Evolutionary conservation across 768 basidiomycete species (phyloP).

Genomic region (Mycena rebaudengoi): DNA sequence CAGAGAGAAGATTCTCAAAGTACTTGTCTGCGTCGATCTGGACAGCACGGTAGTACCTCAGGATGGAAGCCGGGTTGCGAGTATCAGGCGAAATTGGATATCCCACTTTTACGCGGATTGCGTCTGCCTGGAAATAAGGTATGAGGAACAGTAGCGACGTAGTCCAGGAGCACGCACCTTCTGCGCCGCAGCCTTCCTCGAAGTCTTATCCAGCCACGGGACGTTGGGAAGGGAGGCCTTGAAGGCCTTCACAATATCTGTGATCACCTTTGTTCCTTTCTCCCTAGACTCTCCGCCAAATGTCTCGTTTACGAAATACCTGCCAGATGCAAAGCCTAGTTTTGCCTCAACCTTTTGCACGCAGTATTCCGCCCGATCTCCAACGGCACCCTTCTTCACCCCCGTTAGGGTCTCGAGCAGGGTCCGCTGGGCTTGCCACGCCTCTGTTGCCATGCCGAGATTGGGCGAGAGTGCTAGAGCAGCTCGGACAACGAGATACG

Average conservation of each 20-base stretch:
- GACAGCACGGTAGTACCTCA: constrained; percentile 76
- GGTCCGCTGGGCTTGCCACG: constrained; percentile 78
- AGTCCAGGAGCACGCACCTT: constrained; percentile 60
- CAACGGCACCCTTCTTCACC: constrained; percentile 85
- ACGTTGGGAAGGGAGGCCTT: constrained; percentile 76
- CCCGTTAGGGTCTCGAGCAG: constrained; percentile 81
- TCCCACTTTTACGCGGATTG: constrained; percentile 91
- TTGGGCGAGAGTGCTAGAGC: constrained; percentile 73
- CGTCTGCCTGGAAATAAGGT: constrained; percentile 64
- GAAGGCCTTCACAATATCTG: constrained; percentile 85
- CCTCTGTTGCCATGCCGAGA: constrained; percentile 77
- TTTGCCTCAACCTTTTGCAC: constrained; percentile 72
- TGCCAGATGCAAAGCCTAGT: constrained; percentile 90
- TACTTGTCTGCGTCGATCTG: constrained; percentile 74
- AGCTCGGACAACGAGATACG: constrained; percentile 85
- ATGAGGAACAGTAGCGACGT: not conserved
- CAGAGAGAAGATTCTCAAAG: constrained; percentile 84
- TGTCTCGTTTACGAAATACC: constrained; percentile 87
- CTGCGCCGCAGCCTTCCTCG: constrained; percentile 81
- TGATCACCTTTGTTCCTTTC: constrained; percentile 86
- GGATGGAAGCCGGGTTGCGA: constrained; percentile 69
- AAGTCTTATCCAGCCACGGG: constrained; percentile 92
- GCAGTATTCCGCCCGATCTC: constrained; percentile 88
- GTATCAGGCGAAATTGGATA: constrained; percentile 92
- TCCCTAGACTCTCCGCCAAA: constrained; percentile 82